Evolutionary conservation across 371 early-diverging fungal species (phyloP).

Genomic region (Lichtheimia ornata): DNA sequence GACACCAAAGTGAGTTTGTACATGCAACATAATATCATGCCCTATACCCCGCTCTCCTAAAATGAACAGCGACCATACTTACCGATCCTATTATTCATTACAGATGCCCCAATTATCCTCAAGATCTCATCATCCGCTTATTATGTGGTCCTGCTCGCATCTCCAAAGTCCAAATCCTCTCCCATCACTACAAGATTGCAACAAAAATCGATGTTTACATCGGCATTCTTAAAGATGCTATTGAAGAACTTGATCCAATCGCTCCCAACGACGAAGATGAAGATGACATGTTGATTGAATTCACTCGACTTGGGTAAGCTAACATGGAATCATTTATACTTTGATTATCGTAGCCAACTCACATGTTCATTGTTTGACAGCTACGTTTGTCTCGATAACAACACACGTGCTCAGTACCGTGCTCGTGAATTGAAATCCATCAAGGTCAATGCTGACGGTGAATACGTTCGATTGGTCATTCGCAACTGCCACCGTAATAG

Average conservation of each 20-base stretch:
- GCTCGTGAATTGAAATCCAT: constrained; percentile 78
- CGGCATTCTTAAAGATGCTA: constrained; percentile 40
- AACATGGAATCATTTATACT: not conserved
- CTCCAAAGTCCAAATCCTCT: constrained; percentile 71
- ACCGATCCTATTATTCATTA: not conserved
- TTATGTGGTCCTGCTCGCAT: constrained; percentile 62
- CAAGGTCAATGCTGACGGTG: constrained; percentile 71
- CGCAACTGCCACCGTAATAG: constrained; percentile 73
- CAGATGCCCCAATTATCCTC: constrained; percentile 77
- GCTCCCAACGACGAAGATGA: constrained; percentile 18
- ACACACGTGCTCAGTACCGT: constrained; percentile 43
- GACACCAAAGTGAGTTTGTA: constrained; percentile 40
- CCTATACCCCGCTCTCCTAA: too few species aligned
- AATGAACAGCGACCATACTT: too few species aligned
- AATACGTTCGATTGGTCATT: constrained; percentile 69
- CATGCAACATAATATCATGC: not conserved
- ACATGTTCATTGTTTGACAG: constrained; percentile 17
- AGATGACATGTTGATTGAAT: constrained; percentile 39
- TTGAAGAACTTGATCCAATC: constrained; percentile 11
- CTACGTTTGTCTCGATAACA: constrained; percentile 49
- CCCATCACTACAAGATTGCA: constrained; percentile 84
- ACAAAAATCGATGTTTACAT: constrained; percentile 74
- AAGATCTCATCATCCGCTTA: constrained; percentile 66
- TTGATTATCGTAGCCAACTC: not conserved
- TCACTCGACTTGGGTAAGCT: constrained; percentile 36